Conservation (phyloP, 2,329 filamentous ascomycete genomes). For the Penicillium paneum region DNA sequence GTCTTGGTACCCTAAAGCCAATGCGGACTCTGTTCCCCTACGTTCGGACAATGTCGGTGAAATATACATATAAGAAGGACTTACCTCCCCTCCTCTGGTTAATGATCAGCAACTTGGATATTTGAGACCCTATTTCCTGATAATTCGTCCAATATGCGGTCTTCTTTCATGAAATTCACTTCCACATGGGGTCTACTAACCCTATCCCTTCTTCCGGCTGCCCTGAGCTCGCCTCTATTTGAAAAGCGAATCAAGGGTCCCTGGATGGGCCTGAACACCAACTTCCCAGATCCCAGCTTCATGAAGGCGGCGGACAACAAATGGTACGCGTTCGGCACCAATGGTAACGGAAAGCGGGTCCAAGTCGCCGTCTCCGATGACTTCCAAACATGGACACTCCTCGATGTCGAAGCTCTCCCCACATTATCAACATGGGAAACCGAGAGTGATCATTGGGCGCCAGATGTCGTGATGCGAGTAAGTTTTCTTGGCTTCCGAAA, state of each 20-base stretch:
- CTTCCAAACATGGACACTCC: slow-evolving; percentile 49
- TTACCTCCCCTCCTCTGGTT: not conserved
- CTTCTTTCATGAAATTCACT: not conserved
- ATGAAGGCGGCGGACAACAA: slow-evolving; percentile 46
- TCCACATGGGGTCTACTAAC: slow-evolving; percentile 10
- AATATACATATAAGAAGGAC: slow-evolving; percentile 12
- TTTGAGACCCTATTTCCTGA: not conserved
- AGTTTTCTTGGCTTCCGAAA: slow-evolving; percentile 8
- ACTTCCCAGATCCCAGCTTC: slow-evolving; percentile 48
- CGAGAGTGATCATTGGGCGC: slow-evolving; percentile 58
- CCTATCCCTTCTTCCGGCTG: slow-evolving; percentile 12
- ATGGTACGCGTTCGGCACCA: slow-evolving; percentile 60
- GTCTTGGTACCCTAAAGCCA: slow-evolving; percentile 1
- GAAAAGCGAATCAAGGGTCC: slow-evolving; percentile 17
- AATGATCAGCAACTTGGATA: not conserved
- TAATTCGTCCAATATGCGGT: slow-evolving; percentile 4
- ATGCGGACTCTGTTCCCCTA: not conserved
- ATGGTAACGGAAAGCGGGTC: slow-evolving; percentile 50
- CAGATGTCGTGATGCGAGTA: slow-evolving; percentile 54
- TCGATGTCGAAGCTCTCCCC: slow-evolving; percentile 56
- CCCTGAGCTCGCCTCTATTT: slow-evolving; percentile 20
- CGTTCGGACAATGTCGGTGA: slow-evolving; percentile 5
- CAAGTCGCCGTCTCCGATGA: slow-evolving; percentile 54
- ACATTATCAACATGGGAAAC: slow-evolving; percentile 53
- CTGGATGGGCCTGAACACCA: slow-evolving; percentile 31